phyloP scores from a whole-genome alignment of 192 early-diverging fungal species.

The Backusella morwellensis region DNA sequence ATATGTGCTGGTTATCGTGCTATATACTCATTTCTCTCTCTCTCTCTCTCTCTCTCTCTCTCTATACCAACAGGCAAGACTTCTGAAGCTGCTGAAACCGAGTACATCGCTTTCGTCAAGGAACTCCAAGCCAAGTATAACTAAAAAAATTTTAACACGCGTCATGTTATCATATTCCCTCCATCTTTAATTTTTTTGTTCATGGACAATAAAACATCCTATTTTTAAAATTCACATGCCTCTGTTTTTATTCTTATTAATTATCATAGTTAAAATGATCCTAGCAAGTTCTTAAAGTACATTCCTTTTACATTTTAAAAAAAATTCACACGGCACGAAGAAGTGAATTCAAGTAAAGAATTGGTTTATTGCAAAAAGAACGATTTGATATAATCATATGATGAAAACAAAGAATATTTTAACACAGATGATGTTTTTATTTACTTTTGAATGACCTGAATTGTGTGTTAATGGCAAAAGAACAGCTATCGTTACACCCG shows the following conservation, averaged over 20 bases:
- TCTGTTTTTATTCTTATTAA: background rate
- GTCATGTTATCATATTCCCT: background rate
- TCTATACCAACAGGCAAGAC: background rate
- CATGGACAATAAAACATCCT: background rate
- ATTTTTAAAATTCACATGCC: background rate
- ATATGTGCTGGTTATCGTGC: background rate
- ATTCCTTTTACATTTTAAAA: background rate
- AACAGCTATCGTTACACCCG: background rate
- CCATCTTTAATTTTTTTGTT: background rate
- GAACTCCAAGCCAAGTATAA: slow-evolving; percentile 38
- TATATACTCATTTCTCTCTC: background rate
- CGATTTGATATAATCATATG: background rate
- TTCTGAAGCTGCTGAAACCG: slow-evolving; percentile 65
- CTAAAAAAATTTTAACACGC: background rate
- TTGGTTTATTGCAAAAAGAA: background rate
- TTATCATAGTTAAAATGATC: background rate
- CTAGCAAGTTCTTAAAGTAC: background rate
- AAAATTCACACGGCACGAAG: background rate
- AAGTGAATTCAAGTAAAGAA: background rate
- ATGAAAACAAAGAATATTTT: background rate
- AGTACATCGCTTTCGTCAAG: slow-evolving; percentile 80
- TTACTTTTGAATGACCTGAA: background rate
- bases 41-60: background rate
- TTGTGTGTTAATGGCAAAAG: background rate
- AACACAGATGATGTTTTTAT: background rate